A percentile compares a stretch with the other conserved stretches of the same genome.
Evolutionary conservation across 192 early-diverging fungal species (phyloP).

Genomic region (Neocallimastix lanati): DNA sequence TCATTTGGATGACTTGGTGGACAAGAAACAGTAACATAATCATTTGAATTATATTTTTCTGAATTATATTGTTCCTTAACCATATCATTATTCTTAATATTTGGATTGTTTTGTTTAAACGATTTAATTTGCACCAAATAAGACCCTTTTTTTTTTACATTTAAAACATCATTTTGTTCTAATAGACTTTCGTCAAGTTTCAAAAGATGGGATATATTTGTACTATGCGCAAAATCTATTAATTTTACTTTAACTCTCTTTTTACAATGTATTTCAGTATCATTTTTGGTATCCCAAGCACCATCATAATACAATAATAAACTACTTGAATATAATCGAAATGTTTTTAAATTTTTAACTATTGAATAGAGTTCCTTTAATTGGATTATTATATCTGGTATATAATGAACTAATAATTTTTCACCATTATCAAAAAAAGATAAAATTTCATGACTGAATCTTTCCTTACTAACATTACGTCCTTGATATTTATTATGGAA

Average conservation of each 20-base stretch:
- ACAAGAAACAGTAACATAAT: slow-evolving; percentile 23
- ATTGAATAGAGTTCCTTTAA: slow-evolving; percentile 56
- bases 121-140: neutral
- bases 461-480: slow-evolving; percentile 55
- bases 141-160: neutral
- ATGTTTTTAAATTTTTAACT: slow-evolving; percentile 55
- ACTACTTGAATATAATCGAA: slow-evolving; percentile 79
- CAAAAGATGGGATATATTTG: neutral
- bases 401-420: slow-evolving; percentile 48
- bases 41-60: slow-evolving; percentile 6
- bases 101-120: neutral
- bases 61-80: neutral
- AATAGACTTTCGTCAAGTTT: neutral
- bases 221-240: neutral
- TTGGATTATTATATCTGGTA: slow-evolving; percentile 60
- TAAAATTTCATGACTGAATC: slow-evolving; percentile 56
- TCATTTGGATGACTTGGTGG: slow-evolving; percentile 38
- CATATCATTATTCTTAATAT: neutral
- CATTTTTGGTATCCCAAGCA: slow-evolving; percentile 7
- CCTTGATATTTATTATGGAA: slow-evolving; percentile 97
- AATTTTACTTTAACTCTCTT: neutral
- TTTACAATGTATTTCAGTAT: neutral
- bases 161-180: neutral
- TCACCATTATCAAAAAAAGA: slow-evolving; percentile 79
- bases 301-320: slow-evolving; percentile 90